These are phyloP conservation scores for Amylocystis lapponica DNA, from an alignment of 768 basidiomycete species.

Conservation along the genomic window DNA sequence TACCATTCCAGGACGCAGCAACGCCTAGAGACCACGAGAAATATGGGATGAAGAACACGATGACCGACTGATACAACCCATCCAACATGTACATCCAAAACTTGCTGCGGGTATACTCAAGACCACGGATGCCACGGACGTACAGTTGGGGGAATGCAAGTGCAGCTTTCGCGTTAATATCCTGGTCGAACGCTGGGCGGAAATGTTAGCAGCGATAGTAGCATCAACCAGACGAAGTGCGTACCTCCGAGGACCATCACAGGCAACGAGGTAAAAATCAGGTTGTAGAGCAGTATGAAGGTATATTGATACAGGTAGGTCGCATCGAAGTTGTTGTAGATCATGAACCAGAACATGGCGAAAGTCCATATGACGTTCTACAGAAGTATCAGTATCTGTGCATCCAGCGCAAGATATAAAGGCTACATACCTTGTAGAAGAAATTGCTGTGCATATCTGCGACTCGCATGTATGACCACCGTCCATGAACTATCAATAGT, in stretches of 20 bases:
- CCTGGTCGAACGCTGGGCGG: slow-evolving; percentile 82
- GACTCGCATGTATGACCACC: slow-evolving; percentile 95
- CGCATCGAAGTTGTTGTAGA: slow-evolving; percentile 84
- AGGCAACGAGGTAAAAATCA: slow-evolving; percentile 90
- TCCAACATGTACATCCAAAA: slow-evolving; percentile 97
- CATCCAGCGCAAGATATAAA: slow-evolving; percentile 4
- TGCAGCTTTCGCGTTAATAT: slow-evolving; percentile 84
- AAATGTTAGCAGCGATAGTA: slow-evolving; percentile 9
- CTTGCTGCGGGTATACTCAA: slow-evolving; percentile 86
- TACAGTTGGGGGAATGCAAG: slow-evolving; percentile 96
- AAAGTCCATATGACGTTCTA: slow-evolving; percentile 92
- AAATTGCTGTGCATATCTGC: slow-evolving; percentile 98
- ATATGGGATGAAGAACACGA: slow-evolving; percentile 86
- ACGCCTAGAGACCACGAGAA: slow-evolving; percentile 61
- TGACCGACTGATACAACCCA: slow-evolving; percentile 86
- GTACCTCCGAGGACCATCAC: slow-evolving; percentile 86
- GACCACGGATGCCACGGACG: slow-evolving; percentile 85
- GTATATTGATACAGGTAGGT: slow-evolving; percentile 95
- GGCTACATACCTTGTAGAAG: slow-evolving; percentile 82
- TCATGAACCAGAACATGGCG: slow-evolving; percentile 90
- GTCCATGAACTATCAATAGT: slow-evolving; percentile 87
- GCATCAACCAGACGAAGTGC: background rate
- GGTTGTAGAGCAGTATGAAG: slow-evolving; percentile 86
- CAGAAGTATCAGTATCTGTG: background rate
- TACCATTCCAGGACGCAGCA: slow-evolving; percentile 65